Base-by-base conservation (phyloP, 306 rosid genomes). In the Leucaena leucocephala region DNA sequence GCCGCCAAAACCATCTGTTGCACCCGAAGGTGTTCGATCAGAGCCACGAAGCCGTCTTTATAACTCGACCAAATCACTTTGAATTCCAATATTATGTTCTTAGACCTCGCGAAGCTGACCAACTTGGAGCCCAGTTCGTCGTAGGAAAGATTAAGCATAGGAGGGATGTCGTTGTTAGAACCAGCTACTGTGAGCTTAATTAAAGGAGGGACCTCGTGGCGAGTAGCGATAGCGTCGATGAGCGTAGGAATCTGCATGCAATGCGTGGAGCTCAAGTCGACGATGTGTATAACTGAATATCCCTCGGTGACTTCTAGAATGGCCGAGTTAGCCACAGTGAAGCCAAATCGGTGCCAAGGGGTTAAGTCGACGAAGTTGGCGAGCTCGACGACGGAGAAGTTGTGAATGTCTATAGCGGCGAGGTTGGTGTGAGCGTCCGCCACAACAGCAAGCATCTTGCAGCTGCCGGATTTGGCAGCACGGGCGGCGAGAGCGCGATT, bases 171-270 rank as follows among this genome's bases (percentile, higher is more conserved):
- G 2, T 73, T 76, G 16, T 61, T 64, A 10, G 85, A 38, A 10
- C 72, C 82, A 0, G 88, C 83, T 0, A 95, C 92, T 0, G 99
- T 93, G 83, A 95, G 92, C 75, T 91, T 92, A 38, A 95, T 49
- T 1, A 90, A 38, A 0, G 95, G 99, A 2, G 94, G 88, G 19
- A 76, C 78, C 16, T 82, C 92, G 49, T 85, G 91, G 12, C 97
- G 99, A 62, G 73, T 77, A 1, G 99, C 91, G 17, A 95, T 83
- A 36, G 98, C 91, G 27, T 95, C 99, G 14, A 95, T 81, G 0
- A 95, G 92, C 4, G 99, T 95, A 0, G 99, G 99, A 70, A 95
- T 90, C 76, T 95, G 99, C 99, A 95, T 95, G 91, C 99, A 95
- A 76, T 91, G 98, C 21, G 97, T 92, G 44, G 82, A 58, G 81